These are phyloP conservation scores for Phytophthora vignae DNA, from an alignment of 352 stramenopile genomes.

Conservation along the genomic window DNA sequence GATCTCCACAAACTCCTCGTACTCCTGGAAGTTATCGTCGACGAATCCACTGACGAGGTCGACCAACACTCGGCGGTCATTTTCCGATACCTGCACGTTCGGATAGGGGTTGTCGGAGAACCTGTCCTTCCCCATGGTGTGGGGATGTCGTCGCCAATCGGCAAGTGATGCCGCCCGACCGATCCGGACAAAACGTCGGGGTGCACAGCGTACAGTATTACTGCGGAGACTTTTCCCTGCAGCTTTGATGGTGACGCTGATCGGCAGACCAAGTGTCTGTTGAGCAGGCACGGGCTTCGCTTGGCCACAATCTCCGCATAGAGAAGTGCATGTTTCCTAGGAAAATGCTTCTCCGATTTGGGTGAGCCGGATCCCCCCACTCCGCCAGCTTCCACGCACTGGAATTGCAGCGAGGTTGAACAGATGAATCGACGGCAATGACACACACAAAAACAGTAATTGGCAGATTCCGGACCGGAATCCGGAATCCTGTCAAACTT, in stretches of 20 bases:
- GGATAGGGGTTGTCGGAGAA: conserved; percentile 30
- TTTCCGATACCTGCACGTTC: conserved; percentile 20
- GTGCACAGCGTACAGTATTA: not conserved
- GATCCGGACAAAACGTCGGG: not conserved
- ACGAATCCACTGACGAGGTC: conserved; percentile 31
- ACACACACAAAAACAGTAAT: not conserved
- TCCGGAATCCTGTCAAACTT: no score
- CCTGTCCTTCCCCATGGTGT: conserved; percentile 23
- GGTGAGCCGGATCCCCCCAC: not conserved
- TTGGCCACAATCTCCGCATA: not conserved
- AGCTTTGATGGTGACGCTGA: not conserved
- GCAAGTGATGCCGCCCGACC: not conserved
- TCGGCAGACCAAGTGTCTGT: not conserved
- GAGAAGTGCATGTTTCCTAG: not conserved
- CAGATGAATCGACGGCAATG: not conserved
- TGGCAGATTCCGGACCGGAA: no score
- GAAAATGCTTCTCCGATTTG: not conserved
- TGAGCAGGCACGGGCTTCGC: not conserved
- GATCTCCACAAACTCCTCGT: conserved; percentile 37
- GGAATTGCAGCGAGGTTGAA: not conserved
- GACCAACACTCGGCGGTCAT: conserved; percentile 18
- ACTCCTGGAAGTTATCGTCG: conserved; percentile 39
- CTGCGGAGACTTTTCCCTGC: not conserved
- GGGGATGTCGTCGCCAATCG: not conserved
- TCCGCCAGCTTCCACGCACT: not conserved